A percentile compares a stretch with the other conserved stretches of the same genome.
phyloP scores from a whole-genome alignment of 192 early-diverging fungal genomes.

The Coemansia reversa region DNA sequence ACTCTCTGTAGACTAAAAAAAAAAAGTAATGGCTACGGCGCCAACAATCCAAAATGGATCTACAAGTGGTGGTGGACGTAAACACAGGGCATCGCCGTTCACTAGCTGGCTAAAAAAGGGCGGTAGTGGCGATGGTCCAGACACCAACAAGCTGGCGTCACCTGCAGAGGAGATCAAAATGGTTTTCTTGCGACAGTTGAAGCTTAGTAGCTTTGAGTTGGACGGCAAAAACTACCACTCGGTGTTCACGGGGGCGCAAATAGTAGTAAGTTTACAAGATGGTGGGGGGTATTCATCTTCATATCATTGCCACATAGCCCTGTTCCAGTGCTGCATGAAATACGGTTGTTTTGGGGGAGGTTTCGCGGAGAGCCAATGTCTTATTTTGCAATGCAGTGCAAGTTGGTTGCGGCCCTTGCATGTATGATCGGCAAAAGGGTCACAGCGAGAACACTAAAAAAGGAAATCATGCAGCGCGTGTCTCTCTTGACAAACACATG shows the following conservation, averaged over 20 bases:
- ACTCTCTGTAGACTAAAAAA: background rate
- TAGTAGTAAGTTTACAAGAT: constrained; percentile 43
- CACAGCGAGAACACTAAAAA: background rate
- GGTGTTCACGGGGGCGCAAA: constrained; percentile 53
- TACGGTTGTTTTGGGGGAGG: background rate
- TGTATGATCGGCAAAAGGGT: background rate
- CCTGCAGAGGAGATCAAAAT: constrained; percentile 55
- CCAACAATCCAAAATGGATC: constrained; percentile 1
- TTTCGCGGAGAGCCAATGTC: background rate
- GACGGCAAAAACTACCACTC: constrained; percentile 51
- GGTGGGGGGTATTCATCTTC: background rate
- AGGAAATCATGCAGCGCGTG: background rate
- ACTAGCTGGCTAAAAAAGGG: constrained; percentile 49
- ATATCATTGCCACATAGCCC: background rate
- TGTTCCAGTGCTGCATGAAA: background rate
- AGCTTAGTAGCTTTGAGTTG: constrained; percentile 47
- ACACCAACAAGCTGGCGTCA: constrained; percentile 51
- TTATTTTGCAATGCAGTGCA: background rate
- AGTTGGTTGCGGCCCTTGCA: background rate
- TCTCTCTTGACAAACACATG: background rate
- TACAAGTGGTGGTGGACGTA: constrained; percentile 10
- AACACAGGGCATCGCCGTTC: constrained; percentile 34
- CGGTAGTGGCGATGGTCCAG: constrained; percentile 10
- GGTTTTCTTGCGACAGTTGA: constrained; percentile 47
- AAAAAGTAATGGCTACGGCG: constrained; percentile 8